Evolutionary conservation across 83 land plant species (phyloP).

Genomic region (Diphasiastrum complanatum): DNA sequence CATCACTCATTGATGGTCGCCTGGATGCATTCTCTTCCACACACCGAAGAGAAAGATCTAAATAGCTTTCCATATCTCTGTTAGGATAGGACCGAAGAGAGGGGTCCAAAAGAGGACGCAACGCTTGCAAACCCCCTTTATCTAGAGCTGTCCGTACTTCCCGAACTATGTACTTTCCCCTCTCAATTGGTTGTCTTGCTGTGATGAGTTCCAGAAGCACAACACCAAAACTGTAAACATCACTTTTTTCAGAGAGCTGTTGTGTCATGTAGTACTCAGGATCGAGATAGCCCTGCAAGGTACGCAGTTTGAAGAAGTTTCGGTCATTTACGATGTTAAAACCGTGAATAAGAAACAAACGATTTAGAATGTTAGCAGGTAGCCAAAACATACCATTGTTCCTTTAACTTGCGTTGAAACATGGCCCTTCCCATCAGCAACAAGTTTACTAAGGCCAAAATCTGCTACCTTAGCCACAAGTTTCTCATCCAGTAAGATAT

Average conservation of each 20-base stretch:
- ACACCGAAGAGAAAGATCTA: conserved; percentile 44
- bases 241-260: conserved; percentile 20
- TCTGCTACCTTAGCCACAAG: too few species aligned
- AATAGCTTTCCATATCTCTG: conserved; percentile 31
- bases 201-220: conserved; percentile 40
- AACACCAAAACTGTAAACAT: conserved; percentile 16
- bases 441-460: conserved; percentile 39
- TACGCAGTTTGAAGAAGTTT: not conserved
- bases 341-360: not conserved
- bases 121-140: conserved; percentile 17
- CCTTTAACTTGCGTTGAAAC: conserved; percentile 52
- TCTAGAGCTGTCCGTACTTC: conserved; percentile 27
- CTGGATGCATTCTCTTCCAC: conserved; percentile 32
- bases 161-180: conserved; percentile 31
- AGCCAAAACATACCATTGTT: conserved; percentile 40
- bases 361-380: not conserved
- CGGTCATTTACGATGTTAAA: not conserved
- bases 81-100: conserved; percentile 10
- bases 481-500: too few species aligned
- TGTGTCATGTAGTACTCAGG: conserved; percentile 46
- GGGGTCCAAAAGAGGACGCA: conserved; percentile 31
- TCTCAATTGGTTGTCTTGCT: conserved; percentile 27
- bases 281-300: conserved; percentile 48
- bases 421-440: conserved; percentile 26
- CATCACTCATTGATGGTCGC: conserved; percentile 46